Evolutionary conservation across 805 yeast species (phyloP).

Genomic region (Metschnikowia chrysomelidarum): DNA sequence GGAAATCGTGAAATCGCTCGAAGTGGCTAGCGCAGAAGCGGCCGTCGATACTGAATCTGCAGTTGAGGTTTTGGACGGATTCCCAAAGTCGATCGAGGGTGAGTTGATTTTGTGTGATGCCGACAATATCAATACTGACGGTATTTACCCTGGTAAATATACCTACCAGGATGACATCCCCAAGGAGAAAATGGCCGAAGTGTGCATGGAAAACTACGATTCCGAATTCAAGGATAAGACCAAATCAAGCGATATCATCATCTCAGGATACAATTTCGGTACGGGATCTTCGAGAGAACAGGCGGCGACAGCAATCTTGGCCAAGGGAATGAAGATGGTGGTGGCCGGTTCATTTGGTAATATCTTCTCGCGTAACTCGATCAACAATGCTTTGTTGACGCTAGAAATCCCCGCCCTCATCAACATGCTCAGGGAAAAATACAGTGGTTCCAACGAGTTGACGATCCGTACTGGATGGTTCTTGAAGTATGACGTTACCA

Average conservation of each 20-base stretch:
- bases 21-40: constrained; percentile 27
- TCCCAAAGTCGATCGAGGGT: constrained; percentile 86
- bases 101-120: constrained; percentile 95
- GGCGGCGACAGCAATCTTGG: constrained; percentile 97
- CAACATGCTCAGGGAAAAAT: constrained; percentile 68
- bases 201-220: constrained; percentile 99
- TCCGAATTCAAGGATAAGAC: constrained; percentile 81
- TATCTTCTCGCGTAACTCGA: constrained; percentile 92
- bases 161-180: constrained; percentile 98
- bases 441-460: constrained; percentile 57
- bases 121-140: constrained; percentile 96
- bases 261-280: constrained; percentile 94
- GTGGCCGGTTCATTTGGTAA: constrained; percentile 98
- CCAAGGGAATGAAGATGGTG: constrained; percentile 87
- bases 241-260: constrained; percentile 81
- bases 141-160: constrained; percentile 98
- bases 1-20: constrained; percentile 47
- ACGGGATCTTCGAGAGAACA: constrained; percentile 99
- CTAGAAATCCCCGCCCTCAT: constrained; percentile 90
- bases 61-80: constrained; percentile 82
- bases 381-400: constrained; percentile 92
- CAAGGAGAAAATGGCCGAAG: constrained; percentile 95
- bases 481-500: constrained; percentile 89
- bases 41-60: constrained; percentile 31
- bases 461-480: constrained; percentile 95